phyloP scores from a whole-genome alignment of 768 basidiomycete genomes.

The Fomitopsis serialis region DNA sequence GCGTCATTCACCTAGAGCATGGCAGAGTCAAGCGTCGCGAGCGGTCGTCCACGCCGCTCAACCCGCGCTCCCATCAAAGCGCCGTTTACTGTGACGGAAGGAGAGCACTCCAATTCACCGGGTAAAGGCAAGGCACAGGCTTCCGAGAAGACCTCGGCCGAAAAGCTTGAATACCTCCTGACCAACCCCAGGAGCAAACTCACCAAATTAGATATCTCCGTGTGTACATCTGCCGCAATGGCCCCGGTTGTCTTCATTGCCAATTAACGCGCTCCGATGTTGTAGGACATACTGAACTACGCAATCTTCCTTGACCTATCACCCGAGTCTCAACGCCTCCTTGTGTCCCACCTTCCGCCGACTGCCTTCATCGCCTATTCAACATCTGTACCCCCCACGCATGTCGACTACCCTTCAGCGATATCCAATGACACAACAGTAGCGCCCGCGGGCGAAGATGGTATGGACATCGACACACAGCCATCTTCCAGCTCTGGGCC shows the following conservation, averaged over 20 bases:
- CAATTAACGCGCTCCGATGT: not conserved
- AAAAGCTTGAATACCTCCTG: conserved; percentile 35
- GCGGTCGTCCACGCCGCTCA: conserved; percentile 4
- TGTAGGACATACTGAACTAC: conserved; percentile 19
- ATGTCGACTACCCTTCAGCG: conserved; percentile 15
- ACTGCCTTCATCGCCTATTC: conserved; percentile 21
- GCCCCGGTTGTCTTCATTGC: not conserved
- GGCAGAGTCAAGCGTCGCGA: not conserved
- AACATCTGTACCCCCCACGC: conserved; percentile 16
- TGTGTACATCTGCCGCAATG: conserved; percentile 16
- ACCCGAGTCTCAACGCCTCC: conserved; percentile 16
- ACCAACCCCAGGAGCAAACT: conserved; percentile 44
- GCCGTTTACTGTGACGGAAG: not conserved
- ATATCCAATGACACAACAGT: not conserved
- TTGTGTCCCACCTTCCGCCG: conserved; percentile 23
- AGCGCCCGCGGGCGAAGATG: not conserved
- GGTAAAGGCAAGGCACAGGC: conserved; percentile 3
- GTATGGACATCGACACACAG: not conserved
- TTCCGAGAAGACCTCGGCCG: conserved; percentile 22
- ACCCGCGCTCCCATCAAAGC: conserved; percentile 2
- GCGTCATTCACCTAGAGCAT: not conserved
- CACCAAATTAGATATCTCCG: conserved; percentile 44
- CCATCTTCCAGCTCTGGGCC: not conserved
- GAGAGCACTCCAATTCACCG: not conserved
- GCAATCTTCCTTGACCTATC: conserved; percentile 21